phyloP scores from a whole-genome alignment of 108 stramenopile genomes.

The Mayamaea pseudoterrestris region DNA sequence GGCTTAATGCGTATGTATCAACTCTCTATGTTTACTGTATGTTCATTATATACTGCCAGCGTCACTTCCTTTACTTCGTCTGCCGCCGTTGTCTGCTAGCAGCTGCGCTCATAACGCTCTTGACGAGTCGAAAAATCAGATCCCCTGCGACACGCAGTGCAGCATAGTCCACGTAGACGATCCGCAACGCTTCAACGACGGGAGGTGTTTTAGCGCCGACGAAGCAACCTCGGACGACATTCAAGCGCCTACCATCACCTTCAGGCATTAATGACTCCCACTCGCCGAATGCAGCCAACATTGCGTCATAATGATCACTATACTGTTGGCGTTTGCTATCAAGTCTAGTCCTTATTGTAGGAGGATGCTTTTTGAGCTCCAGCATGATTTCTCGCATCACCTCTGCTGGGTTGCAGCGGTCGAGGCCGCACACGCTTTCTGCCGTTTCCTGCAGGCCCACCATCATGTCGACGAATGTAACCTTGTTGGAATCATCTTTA shows the following conservation, averaged over 20 bases:
- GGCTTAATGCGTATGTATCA: too few relatives aligned
- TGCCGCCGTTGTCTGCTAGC: too few relatives aligned
- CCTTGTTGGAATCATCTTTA: background rate
- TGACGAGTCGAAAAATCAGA: slow-evolving; percentile 64
- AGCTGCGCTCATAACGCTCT: slow-evolving; percentile 35
- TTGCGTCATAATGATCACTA: slow-evolving; percentile 54
- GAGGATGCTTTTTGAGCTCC: slow-evolving; percentile 1
- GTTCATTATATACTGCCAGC: too few relatives aligned
- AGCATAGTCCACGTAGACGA: slow-evolving; percentile 66
- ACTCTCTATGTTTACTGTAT: too few relatives aligned
- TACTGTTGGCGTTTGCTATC: slow-evolving; percentile 20
- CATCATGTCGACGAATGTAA: slow-evolving; percentile 24
- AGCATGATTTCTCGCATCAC: slow-evolving; percentile 7
- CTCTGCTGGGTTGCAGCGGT: slow-evolving; percentile 5
- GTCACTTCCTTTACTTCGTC: too few relatives aligned
- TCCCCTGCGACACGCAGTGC: slow-evolving; percentile 69
- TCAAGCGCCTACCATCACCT: slow-evolving; percentile 10
- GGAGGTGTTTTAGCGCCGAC: slow-evolving; percentile 53
- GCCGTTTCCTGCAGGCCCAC: slow-evolving; percentile 16
- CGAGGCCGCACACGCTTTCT: slow-evolving; percentile 7
- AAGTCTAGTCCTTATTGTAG: background rate
- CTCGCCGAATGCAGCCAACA: slow-evolving; percentile 45
- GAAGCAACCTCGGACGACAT: slow-evolving; percentile 72
- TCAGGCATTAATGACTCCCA: slow-evolving; percentile 53
- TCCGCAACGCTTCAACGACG: slow-evolving; percentile 59